Conservation (phyloP, 345 rosid genomes). For the Aegle marmelos region DNA sequence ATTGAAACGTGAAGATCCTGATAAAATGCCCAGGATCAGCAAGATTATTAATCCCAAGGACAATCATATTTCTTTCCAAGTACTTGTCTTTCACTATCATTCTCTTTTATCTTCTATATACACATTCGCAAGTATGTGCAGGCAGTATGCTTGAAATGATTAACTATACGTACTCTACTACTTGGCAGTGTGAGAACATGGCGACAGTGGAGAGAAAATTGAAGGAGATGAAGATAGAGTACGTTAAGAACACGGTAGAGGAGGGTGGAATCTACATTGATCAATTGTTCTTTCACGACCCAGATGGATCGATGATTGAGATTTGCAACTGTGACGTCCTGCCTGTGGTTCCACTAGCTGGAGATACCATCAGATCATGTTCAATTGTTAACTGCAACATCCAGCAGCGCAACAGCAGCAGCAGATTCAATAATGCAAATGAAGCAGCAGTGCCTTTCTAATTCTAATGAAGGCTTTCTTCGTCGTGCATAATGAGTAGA, state of each 20-base stretch:
- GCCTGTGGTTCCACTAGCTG: constrained; percentile 44
- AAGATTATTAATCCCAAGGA: constrained; percentile 51
- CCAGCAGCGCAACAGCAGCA: too few relatives aligned
- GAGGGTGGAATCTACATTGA: constrained; percentile 48
- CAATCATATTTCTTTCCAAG: constrained; percentile 81
- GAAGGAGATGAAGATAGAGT: constrained; percentile 44
- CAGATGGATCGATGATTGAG: constrained; percentile 61
- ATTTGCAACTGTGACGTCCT: constrained; percentile 57
- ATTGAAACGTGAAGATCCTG: constrained; percentile 51
- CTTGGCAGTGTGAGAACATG: constrained; percentile 50
- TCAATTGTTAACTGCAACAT: too few relatives aligned
- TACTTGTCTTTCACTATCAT: neutral
- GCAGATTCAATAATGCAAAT: too few relatives aligned
- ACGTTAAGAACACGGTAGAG: constrained; percentile 33
- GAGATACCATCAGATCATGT: constrained; percentile 22
- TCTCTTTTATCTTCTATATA: neutral
- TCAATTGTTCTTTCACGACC: constrained; percentile 67
- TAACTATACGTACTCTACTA: neutral
- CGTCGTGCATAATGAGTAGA: neutral
- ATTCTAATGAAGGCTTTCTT: neutral
- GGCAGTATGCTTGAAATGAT: neutral
- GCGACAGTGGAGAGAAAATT: constrained; percentile 42
- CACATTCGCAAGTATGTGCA: neutral
- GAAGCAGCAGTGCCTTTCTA: too few relatives aligned
- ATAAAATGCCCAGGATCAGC: constrained; percentile 40